phyloP scores from a whole-genome alignment of 352 stramenopile species.

The Globisporangium polare region DNA sequence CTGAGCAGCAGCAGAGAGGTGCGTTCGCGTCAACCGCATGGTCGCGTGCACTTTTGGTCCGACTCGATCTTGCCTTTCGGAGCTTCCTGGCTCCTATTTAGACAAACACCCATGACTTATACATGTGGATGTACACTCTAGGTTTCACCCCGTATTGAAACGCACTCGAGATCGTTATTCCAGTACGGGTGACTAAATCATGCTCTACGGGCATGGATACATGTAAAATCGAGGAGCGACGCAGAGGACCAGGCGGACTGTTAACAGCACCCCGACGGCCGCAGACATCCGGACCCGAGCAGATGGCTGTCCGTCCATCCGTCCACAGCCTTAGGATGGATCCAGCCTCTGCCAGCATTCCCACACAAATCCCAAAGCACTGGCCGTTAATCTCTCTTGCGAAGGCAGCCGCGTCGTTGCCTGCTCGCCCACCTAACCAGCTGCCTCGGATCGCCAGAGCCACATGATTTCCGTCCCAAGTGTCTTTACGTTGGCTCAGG shows the following conservation, averaged over 20 bases:
- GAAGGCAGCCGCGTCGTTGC: background rate
- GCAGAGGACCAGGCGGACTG: background rate
- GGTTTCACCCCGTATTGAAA: background rate
- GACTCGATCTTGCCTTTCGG: slow-evolving; percentile 6
- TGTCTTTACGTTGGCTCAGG: background rate
- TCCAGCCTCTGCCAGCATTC: background rate
- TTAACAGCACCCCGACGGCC: background rate
- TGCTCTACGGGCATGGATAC: background rate
- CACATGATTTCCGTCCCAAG: background rate
- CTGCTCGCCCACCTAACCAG: background rate
- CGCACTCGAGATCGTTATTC: background rate
- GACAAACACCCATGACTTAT: background rate
- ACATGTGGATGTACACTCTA: background rate
- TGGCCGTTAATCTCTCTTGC: no score
- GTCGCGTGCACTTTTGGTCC: background rate
- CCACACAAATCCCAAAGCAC: background rate
- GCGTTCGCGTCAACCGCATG: background rate
- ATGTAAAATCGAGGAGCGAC: background rate
- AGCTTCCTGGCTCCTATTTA: background rate
- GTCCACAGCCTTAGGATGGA: background rate
- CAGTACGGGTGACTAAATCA: background rate
- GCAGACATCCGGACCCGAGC: slow-evolving; percentile 2
- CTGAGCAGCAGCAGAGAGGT: background rate
- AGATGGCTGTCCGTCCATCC: background rate
- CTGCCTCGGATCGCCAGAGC: background rate